phyloP scores from a whole-genome alignment of 2,329 filamentous ascomycete genomes.

The Calonectria leucothoes region DNA sequence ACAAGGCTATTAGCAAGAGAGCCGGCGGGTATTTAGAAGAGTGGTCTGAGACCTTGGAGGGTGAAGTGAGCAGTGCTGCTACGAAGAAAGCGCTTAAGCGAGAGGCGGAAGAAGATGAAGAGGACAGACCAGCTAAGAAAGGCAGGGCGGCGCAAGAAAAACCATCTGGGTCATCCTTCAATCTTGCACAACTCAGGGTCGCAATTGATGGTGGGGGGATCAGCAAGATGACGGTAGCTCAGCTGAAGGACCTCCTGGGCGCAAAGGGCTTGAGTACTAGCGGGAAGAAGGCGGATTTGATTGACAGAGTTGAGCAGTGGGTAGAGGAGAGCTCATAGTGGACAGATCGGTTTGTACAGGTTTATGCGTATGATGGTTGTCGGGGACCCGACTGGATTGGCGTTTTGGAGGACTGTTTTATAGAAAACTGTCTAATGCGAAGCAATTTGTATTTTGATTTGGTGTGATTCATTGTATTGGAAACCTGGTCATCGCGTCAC shows the following conservation, averaged over 20 bases:
- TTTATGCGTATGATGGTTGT: slow-evolving; percentile 3
- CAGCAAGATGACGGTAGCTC: slow-evolving; percentile 65
- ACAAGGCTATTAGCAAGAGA: slow-evolving; percentile 89
- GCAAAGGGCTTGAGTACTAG: slow-evolving; percentile 60
- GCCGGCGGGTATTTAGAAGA: slow-evolving; percentile 82
- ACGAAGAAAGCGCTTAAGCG: slow-evolving; percentile 61
- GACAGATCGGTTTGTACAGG: not conserved
- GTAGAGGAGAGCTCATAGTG: slow-evolving; percentile 57
- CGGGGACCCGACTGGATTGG: not conserved
- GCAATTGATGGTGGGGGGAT: slow-evolving; percentile 59
- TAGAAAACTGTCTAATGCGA: not conserved
- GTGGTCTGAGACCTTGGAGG: slow-evolving; percentile 78
- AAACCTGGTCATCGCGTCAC: too few species aligned
- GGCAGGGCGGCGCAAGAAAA: slow-evolving; percentile 50
- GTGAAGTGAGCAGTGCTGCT: slow-evolving; percentile 56
- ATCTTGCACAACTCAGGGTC: slow-evolving; percentile 58
- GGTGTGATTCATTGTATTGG: too few species aligned
- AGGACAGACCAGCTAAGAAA: slow-evolving; percentile 60
- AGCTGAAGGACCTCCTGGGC: slow-evolving; percentile 62
- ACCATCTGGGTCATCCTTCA: slow-evolving; percentile 49
- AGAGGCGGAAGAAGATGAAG: slow-evolving; percentile 59
- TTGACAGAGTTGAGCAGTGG: slow-evolving; percentile 69
- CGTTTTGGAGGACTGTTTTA: not conserved
- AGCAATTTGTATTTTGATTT: not conserved
- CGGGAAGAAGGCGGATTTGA: slow-evolving; percentile 65